These are phyloP conservation scores for Ceratobasidium sp. DNA, from an alignment of 1,284 basidiomycete genomes.

Conservation along the genomic window DNA sequence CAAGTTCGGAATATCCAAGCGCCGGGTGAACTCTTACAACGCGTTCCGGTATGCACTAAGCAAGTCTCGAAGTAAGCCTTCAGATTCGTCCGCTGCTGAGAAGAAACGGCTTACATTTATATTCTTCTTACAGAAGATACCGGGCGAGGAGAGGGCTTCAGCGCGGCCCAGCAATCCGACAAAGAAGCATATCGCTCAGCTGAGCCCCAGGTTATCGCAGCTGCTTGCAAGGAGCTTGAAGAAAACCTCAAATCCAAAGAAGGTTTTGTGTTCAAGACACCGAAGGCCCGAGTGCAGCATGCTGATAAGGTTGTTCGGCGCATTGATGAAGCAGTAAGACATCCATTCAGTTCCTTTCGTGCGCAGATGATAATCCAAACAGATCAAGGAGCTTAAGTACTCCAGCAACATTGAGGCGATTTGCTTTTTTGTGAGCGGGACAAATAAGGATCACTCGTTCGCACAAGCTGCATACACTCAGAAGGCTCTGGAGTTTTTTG, in stretches of 20 bases:
- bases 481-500: neutral
- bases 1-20: neutral
- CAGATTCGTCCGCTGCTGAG: too few relatives aligned
- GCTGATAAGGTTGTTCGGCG: neutral
- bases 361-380: too few relatives aligned
- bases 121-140: too few relatives aligned
- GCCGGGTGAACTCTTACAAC: neutral
- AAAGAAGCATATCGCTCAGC: neutral
- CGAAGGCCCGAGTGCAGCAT: neutral
- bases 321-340: neutral
- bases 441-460: neutral
- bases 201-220: neutral
- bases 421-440: neutral
- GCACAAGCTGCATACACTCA: neutral
- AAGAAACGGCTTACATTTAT: too few relatives aligned
- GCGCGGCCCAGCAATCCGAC: neutral
- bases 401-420: neutral
- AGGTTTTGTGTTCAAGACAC: neutral
- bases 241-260: neutral
- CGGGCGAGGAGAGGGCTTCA: neutral
- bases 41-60: constrained; percentile 1
- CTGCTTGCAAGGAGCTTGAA: neutral
- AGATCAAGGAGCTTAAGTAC: constrained; percentile 1
- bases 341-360: neutral
- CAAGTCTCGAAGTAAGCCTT: neutral